These are phyloP conservation scores for Penicillium alfredii DNA, from an alignment of 495 filamentous ascomycete genomes.

Conservation along the genomic window DNA sequence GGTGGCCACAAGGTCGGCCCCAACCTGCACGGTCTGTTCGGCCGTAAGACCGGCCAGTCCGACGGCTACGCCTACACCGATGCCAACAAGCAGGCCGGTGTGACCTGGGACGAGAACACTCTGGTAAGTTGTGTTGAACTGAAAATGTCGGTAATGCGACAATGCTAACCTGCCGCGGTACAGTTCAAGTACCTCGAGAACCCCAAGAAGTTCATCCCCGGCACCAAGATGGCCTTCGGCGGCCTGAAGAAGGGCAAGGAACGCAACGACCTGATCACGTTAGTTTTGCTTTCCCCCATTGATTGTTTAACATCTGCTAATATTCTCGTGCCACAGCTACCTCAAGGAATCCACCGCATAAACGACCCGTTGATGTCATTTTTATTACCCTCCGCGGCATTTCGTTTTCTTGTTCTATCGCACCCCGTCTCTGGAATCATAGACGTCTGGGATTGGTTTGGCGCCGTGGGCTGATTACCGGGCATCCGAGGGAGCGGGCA, in stretches of 20 bases:
- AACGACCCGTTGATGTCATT: conserved; percentile 31
- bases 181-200: conserved; percentile 87
- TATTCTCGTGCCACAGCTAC: conserved; percentile 41
- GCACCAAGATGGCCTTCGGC: conserved; percentile 99
- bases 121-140: conserved; percentile 79
- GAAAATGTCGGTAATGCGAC: no score
- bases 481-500: conserved; percentile 27
- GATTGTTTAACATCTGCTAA: no score
- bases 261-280: conserved; percentile 98
- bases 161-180: conserved; percentile 11
- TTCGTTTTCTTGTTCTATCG: conserved; percentile 19
- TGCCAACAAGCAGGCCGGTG: conserved; percentile 95
- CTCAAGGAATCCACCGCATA: conserved; percentile 60
- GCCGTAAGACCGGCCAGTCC: conserved; percentile 85
- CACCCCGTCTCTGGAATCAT: conserved; percentile 21
- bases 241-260: conserved; percentile 99
- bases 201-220: conserved; percentile 95
- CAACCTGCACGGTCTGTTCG: conserved; percentile 94
- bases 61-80: conserved; percentile 97
- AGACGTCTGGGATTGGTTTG: conserved; percentile 22
- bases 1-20: conserved; percentile 98
- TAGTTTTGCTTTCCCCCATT: conserved; percentile 47
- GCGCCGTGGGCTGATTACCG: conserved; percentile 25
- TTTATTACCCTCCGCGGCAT: conserved; percentile 13
- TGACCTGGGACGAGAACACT: conserved; percentile 80